Evolutionary conservation across 2,329 filamentous ascomycete genomes (phyloP).

Genomic region (Clonostachys chloroleuca): DNA sequence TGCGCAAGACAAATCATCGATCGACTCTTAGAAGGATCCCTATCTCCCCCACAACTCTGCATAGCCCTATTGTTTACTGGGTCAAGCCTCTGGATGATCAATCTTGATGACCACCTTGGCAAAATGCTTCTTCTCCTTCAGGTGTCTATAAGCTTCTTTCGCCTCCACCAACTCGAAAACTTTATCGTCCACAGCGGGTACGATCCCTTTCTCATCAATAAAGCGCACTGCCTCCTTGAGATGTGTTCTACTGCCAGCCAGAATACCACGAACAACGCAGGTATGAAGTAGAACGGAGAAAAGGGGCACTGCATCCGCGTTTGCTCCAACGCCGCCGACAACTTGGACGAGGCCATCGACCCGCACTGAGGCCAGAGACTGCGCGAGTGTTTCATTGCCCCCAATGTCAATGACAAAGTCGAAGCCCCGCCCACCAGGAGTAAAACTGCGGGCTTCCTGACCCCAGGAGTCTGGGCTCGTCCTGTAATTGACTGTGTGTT

Average conservation of each 20-base stretch:
- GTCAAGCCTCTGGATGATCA: constrained; percentile 4
- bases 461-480: constrained; percentile 51
- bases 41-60: too few species aligned
- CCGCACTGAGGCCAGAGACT: constrained; percentile 46
- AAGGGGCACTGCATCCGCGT: constrained; percentile 11
- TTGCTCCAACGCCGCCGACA: constrained; percentile 25
- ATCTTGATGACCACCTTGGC: constrained; percentile 24
- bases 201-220: constrained; percentile 20
- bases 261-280: constrained; percentile 19
- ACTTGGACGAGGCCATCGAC: constrained; percentile 22
- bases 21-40: too few species aligned
- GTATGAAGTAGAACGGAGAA: constrained; percentile 13
- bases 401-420: constrained; percentile 63
- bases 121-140: constrained; percentile 26
- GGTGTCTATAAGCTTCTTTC: constrained; percentile 20
- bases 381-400: constrained; percentile 52
- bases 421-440: constrained; percentile 42
- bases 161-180: constrained; percentile 20
- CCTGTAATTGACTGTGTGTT: constrained; percentile 57
- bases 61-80: too few species aligned
- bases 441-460: constrained; percentile 43
- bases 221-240: constrained; percentile 19
- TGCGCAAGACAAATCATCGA: too few species aligned
- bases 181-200: constrained; percentile 20
- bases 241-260: constrained; percentile 15